Percentiles rank a stretch among this genome's conserved stretches.
Evolutionary conservation across 345 rosid genomes (phyloP).

Genomic region (Moricandia arvensis): DNA sequence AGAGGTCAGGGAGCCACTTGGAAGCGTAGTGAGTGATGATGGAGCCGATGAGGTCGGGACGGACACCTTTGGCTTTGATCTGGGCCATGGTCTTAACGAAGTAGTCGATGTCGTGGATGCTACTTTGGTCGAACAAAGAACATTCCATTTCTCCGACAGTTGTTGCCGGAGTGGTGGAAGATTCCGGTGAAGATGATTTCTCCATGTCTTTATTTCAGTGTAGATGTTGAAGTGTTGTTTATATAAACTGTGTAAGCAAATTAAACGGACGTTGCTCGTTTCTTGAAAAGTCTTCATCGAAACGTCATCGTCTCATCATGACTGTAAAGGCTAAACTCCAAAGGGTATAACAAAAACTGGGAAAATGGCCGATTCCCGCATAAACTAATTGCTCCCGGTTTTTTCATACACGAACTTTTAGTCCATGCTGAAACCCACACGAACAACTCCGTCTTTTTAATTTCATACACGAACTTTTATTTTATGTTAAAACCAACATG

Average conservation of each 20-base stretch:
- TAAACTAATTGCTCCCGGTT: too few species aligned
- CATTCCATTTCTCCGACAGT: constrained; percentile 24
- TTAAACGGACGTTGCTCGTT: constrained; percentile 1
- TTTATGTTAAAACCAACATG: too few species aligned
- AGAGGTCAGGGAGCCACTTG: constrained; percentile 81
- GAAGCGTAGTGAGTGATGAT: constrained; percentile 80
- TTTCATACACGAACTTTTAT: too few species aligned
- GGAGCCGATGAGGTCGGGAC: constrained; percentile 77
- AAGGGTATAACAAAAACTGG: constrained; percentile 29
- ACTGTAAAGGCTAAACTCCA: constrained; percentile 16
- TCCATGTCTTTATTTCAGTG: constrained; percentile 39
- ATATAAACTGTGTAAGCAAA: constrained; percentile 11
- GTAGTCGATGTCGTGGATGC: constrained; percentile 75
- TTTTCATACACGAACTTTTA: too few species aligned
- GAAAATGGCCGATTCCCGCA: too few species aligned
- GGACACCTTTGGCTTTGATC: constrained; percentile 77
- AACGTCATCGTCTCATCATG: constrained; percentile 34
- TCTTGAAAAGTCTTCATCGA: constrained; percentile 27
- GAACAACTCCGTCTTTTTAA: too few species aligned
- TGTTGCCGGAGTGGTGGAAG: constrained; percentile 39
- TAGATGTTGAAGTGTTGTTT: background rate
- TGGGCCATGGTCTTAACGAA: constrained; percentile 72
- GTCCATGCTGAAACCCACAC: too few species aligned
- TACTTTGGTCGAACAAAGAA: constrained; percentile 65
- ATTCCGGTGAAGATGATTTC: constrained; percentile 39